Evolutionary conservation across 352 stramenopile species (phyloP).

Genomic region (Blastocystis sp.): DNA sequence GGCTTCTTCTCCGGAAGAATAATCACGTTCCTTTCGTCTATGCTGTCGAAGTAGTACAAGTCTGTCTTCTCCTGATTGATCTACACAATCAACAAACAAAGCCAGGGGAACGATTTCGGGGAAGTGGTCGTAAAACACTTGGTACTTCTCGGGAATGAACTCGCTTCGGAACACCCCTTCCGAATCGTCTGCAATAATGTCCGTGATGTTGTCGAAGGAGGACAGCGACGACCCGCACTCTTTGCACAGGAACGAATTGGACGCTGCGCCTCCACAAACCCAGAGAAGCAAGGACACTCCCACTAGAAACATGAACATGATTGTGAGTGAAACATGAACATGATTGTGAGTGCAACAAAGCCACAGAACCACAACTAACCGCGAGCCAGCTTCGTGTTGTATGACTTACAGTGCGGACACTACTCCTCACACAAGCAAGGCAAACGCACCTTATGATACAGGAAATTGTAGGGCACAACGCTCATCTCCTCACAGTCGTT

Average conservation of each 20-base stretch:
- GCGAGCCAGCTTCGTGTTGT: slow-evolving; percentile 43
- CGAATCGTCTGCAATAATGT: slow-evolving; percentile 11
- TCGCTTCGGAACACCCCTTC: slow-evolving; percentile 2
- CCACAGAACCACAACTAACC: background rate
- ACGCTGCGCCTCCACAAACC: background rate
- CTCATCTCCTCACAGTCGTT: slow-evolving; percentile 68
- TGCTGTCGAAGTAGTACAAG: slow-evolving; percentile 29
- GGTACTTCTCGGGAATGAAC: slow-evolving; percentile 20
- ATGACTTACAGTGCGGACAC: slow-evolving; percentile 58
- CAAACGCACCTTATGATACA: slow-evolving; percentile 63
- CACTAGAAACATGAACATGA: background rate
- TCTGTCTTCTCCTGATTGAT: background rate
- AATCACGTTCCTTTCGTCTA: slow-evolving; percentile 19
- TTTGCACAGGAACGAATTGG: background rate
- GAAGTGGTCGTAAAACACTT: slow-evolving; percentile 14
- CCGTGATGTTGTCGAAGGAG: background rate
- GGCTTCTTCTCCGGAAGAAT: slow-evolving; percentile 25
- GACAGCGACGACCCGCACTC: slow-evolving; percentile 11
- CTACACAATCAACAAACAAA: background rate
- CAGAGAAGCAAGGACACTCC: background rate
- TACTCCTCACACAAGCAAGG: background rate
- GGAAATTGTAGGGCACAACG: slow-evolving; percentile 55
- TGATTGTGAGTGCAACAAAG: background rate
- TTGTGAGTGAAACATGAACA: no score
- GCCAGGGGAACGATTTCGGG: background rate